Base-by-base conservation (phyloP, 768 basidiomycete genomes). In the Hortiboletus flavorubellus region DNA sequence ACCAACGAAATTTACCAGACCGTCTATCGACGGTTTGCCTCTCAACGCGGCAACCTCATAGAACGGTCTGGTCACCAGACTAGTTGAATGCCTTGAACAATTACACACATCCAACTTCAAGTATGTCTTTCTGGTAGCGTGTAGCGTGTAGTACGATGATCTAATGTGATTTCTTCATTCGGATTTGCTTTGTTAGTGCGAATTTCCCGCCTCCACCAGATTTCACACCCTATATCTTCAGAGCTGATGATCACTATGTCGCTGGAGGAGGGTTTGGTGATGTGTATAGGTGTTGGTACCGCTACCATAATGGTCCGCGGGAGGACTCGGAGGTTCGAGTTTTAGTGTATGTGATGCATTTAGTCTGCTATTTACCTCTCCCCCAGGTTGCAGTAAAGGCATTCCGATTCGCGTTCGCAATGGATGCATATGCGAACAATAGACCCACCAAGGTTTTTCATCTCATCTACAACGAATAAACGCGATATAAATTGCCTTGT, bases 371-470 rank as follows among this genome's bases (percentile, higher is more conserved):
- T 4, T 51, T 2, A 50, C 39, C 26, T 5, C 4, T 26, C n/a
- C 5, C 5, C 18, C 29, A 67, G 66, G 63, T 65, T 26, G 63
- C 65, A 12, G 66, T 68, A 1, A 67, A 68, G 50, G 61, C 59
- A 0, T 35, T 67, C 9, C 50, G 61, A 29, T 65, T 60, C 42
- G 46, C 14, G 0, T 15, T 51, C 18, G 14, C 48, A 12, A n/a
- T 49, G 6, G 45, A 60, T n/a, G n/a, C n/a, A n/a, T n/a, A n/a
- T n/a, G n/a, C n/a, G 1, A 3, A 14, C 5, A 14, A 52, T 16
- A 30, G 9, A 6, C 46, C 35, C 18, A 0, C 0, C 30, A 55
- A 56, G 52, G 57, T 62, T 47, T 35, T 5, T 8, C 3, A 0
- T 3, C 1, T 26, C 0, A 1, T 26, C 5, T 26, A 26, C 26